Base-by-base conservation (phyloP, 2,329 filamentous ascomycete species). In the Penicillium glabrum region DNA sequence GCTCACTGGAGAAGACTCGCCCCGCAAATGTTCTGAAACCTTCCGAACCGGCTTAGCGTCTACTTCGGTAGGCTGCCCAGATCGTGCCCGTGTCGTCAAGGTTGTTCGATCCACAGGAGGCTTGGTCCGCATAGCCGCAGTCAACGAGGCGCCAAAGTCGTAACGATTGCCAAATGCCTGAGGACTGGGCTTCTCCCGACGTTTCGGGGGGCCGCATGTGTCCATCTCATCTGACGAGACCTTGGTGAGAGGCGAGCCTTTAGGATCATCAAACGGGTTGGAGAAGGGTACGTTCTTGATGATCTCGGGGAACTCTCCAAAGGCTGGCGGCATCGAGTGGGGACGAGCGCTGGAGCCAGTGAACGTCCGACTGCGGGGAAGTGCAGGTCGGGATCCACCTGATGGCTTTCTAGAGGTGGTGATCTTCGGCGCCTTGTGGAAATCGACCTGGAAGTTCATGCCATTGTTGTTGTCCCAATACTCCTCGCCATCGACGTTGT, bases 371-470 rank as follows among this genome's bases (percentile, higher is more conserved):
- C 89, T 91, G 59, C 89, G 85, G 14, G 89, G 89, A 50, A 91
- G 77, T 29, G 82, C 69, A 10, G 84, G 75, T 44, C 83, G 81
- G 41, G 81, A 79, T 10, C 78, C 75, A 13, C 82, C 77, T 11
- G 82, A 79, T 59, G 82, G 78, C 27, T 78, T 73, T 54, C 78
- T 78, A 60, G 77, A 85, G 67, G 83, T 82, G 67, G 82, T 82
- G 19, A 83, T 79, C 59, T 89, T 83, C 64, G 83, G 76, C 78
- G 90, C 92, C 82, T 93, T 96, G 62, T 82, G 82, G 78, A 99
- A 99, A 73, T 96, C 92, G 53, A 98, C 85, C 74, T 97, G 93
- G 78, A 95, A 99, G 77, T 99, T 98, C 75, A 86, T 84, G 29
- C 81, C 80, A 65, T 81, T 80, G 73, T 99, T 99, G 82, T 93